These are phyloP conservation scores for Penicillium lividum DNA, from an alignment of 495 filamentous ascomycete genomes.

Conservation along the genomic window DNA sequence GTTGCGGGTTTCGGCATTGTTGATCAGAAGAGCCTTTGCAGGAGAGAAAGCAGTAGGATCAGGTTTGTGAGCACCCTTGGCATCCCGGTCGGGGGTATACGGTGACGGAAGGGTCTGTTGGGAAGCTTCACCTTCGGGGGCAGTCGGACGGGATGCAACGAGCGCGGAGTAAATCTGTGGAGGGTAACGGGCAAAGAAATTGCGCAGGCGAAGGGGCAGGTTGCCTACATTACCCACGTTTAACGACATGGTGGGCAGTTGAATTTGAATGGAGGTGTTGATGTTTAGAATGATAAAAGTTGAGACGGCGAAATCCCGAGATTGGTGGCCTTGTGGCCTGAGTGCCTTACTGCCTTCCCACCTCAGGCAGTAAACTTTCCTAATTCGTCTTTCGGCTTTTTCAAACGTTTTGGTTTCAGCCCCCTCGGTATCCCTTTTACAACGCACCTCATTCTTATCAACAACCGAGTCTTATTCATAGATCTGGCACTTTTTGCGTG, in stretches of 20 bases:
- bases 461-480: slow-evolving; percentile 11
- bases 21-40: slow-evolving; percentile 40
- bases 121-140: slow-evolving; percentile 28
- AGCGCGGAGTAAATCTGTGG: slow-evolving; percentile 54
- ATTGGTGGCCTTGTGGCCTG: slow-evolving; percentile 2
- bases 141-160: slow-evolving; percentile 42
- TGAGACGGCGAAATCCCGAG: slow-evolving; percentile 11
- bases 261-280: slow-evolving; percentile 4
- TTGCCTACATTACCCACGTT: slow-evolving; percentile 19
- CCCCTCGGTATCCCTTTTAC: slow-evolving; percentile 8
- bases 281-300: slow-evolving; percentile 22
- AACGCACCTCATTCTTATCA: slow-evolving; percentile 19
- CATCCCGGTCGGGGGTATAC: slow-evolving; percentile 49
- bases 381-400: slow-evolving; percentile 21
- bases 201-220: slow-evolving; percentile 68
- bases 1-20: slow-evolving; percentile 51
- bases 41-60: slow-evolving; percentile 36
- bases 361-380: slow-evolving; percentile 12
- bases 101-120: slow-evolving; percentile 40
- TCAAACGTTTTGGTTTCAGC: slow-evolving; percentile 12
- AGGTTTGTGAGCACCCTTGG: slow-evolving; percentile 41
- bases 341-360: slow-evolving; percentile 8
- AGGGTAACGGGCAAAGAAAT: slow-evolving; percentile 88
- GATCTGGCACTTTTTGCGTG: not conserved
- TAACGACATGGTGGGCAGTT: slow-evolving; percentile 30